Conservation (phyloP, 768 basidiomycete genomes). For the Termitomyces sp. region DNA sequence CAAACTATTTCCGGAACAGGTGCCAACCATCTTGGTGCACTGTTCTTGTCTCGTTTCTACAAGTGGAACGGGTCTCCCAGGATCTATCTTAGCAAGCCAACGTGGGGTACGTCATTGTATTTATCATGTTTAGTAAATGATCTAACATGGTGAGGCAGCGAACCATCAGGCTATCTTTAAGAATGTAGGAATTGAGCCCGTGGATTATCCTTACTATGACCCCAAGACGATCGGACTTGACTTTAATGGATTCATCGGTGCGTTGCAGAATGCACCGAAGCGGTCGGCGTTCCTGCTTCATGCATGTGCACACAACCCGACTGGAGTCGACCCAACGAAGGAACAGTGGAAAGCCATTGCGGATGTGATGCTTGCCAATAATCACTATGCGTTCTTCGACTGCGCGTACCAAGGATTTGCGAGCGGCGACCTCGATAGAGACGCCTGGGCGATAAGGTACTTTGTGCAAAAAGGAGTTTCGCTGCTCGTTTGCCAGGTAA, state of each 20-base stretch:
- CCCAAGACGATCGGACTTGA: slow-evolving; percentile 86
- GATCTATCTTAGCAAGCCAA: slow-evolving; percentile 87
- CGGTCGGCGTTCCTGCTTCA: slow-evolving; percentile 89
- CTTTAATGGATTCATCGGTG: slow-evolving; percentile 59
- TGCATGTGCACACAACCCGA: slow-evolving; percentile 96
- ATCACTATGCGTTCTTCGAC: slow-evolving; percentile 91
- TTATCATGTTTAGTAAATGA: not conserved
- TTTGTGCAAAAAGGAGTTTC: slow-evolving; percentile 77
- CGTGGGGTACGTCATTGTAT: slow-evolving; percentile 70
- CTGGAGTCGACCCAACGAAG: slow-evolving; percentile 88
- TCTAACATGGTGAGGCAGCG: slow-evolving; percentile 38
- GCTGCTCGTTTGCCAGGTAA: slow-evolving; percentile 84
- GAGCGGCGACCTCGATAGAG: slow-evolving; percentile 85
- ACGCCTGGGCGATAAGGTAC: slow-evolving; percentile 88
- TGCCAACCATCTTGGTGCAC: slow-evolving; percentile 88
- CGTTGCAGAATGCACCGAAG: slow-evolving; percentile 61
- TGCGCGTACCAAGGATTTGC: slow-evolving; percentile 98
- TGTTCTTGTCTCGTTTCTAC: slow-evolving; percentile 86
- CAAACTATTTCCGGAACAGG: slow-evolving; percentile 97
- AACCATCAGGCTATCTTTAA: slow-evolving; percentile 90
- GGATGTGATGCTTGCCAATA: slow-evolving; percentile 62
- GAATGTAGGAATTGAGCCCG: slow-evolving; percentile 84
- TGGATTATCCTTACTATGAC: slow-evolving; percentile 93
- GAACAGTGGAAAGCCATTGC: slow-evolving; percentile 86
- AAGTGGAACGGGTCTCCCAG: slow-evolving; percentile 62